Conservation (phyloP, 345 rosid species). For the Erucastrum elatum region DNA sequence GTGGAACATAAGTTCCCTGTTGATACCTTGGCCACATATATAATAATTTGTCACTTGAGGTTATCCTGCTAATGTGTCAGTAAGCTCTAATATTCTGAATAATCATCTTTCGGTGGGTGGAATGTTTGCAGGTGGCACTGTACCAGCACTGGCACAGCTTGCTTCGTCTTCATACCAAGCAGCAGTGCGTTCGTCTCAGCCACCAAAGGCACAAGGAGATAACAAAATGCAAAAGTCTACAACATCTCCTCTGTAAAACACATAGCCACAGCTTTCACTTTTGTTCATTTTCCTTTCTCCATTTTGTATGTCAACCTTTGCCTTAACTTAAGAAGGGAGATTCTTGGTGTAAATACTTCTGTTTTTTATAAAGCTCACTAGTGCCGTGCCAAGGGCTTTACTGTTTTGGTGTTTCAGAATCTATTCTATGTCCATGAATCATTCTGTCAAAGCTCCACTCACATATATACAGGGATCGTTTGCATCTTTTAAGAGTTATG, state of each 20-base stretch:
- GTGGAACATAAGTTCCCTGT: slow-evolving; percentile 1
- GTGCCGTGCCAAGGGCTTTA: not conserved
- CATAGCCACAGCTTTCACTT: slow-evolving; percentile 2
- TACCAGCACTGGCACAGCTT: slow-evolving; percentile 81
- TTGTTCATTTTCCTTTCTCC: not conserved
- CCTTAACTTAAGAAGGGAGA: not conserved
- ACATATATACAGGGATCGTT: not conserved
- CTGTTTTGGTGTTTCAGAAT: not conserved
- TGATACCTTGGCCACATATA: no score
- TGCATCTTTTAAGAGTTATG: not conserved
- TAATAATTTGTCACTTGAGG: not conserved
- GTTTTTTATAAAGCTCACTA: slow-evolving; percentile 11
- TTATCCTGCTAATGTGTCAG: slow-evolving; percentile 2
- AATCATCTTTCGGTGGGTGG: slow-evolving; percentile 5
- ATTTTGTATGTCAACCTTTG: slow-evolving; percentile 16
- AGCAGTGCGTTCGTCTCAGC: slow-evolving; percentile 50
- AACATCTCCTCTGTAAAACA: slow-evolving; percentile 54
- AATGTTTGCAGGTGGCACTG: slow-evolving; percentile 69
- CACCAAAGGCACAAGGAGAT: slow-evolving; percentile 46
- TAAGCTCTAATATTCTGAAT: slow-evolving; percentile 4
- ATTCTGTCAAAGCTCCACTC: not conserved
- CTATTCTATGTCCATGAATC: not conserved
- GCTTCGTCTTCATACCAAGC: slow-evolving; percentile 82
- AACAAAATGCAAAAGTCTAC: slow-evolving; percentile 61
- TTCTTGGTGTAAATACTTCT: slow-evolving; percentile 20